Evolutionary conservation across 495 filamentous ascomycete species (phyloP).

Genomic region (Neurospora sp.): DNA sequence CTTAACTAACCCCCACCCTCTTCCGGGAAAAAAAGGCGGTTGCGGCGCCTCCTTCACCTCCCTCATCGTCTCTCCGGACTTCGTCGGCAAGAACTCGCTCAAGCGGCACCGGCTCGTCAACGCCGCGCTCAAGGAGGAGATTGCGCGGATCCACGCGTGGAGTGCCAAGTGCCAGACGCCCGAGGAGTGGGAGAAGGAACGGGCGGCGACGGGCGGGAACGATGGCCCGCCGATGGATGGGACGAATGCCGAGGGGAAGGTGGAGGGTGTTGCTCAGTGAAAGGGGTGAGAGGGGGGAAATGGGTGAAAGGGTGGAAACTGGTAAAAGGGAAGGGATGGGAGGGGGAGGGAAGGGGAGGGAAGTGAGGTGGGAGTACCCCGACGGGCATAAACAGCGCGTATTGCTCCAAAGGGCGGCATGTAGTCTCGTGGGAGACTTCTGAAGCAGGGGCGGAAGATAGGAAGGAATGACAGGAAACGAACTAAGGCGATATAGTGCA

Average conservation of each 20-base stretch:
- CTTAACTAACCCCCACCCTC: slow-evolving; percentile 4
- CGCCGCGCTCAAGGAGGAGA: slow-evolving; percentile 77
- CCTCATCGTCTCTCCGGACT: slow-evolving; percentile 79
- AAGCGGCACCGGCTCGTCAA: slow-evolving; percentile 88
- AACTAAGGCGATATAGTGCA: background rate
- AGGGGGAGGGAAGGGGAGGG: background rate
- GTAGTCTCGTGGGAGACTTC: background rate
- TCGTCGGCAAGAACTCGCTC: slow-evolving; percentile 77
- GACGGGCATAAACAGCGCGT: background rate
- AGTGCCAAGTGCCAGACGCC: slow-evolving; percentile 93
- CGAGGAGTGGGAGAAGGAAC: slow-evolving; percentile 78
- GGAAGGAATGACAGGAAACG: background rate
- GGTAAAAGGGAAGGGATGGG: background rate
- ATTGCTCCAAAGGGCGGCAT: background rate
- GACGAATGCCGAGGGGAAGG: slow-evolving; percentile 27
- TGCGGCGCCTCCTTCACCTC: slow-evolving; percentile 94
- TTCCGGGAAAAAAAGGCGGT: slow-evolving; percentile 48
- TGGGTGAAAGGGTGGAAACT: no score
- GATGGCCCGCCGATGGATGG: slow-evolving; percentile 33
- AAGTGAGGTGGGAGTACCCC: background rate
- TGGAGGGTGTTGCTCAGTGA: slow-evolving; percentile 31
- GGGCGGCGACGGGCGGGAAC: slow-evolving; percentile 23
- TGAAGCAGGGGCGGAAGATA: background rate
- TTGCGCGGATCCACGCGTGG: slow-evolving; percentile 96
- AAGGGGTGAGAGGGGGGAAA: background rate